phyloP scores from a whole-genome alignment of 257 asterid genomes.

The Leonotis leonurus region DNA sequence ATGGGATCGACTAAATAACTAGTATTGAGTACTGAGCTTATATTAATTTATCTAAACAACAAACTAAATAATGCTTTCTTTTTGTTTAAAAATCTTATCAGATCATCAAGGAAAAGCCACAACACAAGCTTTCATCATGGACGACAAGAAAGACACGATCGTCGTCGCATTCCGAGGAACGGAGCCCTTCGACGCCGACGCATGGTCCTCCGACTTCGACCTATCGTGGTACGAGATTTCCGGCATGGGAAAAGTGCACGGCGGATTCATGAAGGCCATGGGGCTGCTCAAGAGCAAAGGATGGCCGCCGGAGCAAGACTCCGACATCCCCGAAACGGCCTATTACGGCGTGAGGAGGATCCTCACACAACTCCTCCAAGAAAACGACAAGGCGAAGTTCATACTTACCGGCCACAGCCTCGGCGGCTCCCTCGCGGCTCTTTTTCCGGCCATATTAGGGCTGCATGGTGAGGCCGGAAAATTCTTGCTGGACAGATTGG shows the following conservation, averaged over 20 bases:
- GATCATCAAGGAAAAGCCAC: constrained; percentile 38
- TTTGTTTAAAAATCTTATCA: constrained; percentile 10
- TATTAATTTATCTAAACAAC: no score
- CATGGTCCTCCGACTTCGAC: constrained; percentile 42
- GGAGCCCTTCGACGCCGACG: constrained; percentile 35
- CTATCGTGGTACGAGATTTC: constrained; percentile 43
- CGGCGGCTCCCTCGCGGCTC: constrained; percentile 45
- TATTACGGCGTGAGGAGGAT: constrained; percentile 32
- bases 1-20: no score
- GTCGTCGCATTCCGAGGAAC: constrained; percentile 39
- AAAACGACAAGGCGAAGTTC: constrained; percentile 23
- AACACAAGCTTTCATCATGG: constrained; percentile 37
- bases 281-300: constrained; percentile 39
- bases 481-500: constrained; percentile 32
- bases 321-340: constrained; percentile 21
- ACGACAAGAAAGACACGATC: constrained; percentile 26
- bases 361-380: constrained; percentile 15
- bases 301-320: constrained; percentile 31
- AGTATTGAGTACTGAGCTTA: no score
- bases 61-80: no score
- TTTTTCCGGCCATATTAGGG: constrained; percentile 33
- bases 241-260: constrained; percentile 34
- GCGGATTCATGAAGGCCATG: constrained; percentile 51
- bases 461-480: constrained; percentile 35
- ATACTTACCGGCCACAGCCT: constrained; percentile 50